Percentiles rank a stretch among this genome's conserved stretches.
Conservation (phyloP, 2,329 filamentous ascomycete genomes). For the Neoascochyta sp. region DNA sequence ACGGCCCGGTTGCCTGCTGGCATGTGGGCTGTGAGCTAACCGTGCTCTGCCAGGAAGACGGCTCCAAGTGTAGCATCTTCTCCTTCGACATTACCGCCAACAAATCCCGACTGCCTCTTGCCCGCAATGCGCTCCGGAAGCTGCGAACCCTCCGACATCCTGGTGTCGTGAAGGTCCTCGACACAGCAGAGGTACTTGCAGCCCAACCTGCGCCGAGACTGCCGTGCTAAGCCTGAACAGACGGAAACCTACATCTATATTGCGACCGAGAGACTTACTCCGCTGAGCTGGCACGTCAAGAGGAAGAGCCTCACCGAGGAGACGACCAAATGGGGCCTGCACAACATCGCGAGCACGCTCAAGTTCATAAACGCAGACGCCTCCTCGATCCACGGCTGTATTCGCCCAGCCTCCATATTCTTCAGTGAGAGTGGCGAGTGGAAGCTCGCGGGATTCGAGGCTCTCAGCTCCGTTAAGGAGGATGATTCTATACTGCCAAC, state of each 20-base stretch:
- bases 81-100: conserved; percentile 86
- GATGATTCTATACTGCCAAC: conserved; percentile 91
- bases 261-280: conserved; percentile 84
- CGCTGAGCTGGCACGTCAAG: conserved; percentile 85
- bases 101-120: conserved; percentile 75
- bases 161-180: conserved; percentile 87
- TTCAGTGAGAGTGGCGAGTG: conserved; percentile 96
- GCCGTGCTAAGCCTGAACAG: conserved; percentile 44
- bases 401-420: conserved; percentile 83
- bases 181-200: conserved; percentile 76
- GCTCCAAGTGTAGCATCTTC: conserved; percentile 93
- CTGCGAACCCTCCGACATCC: conserved; percentile 89
- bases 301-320: conserved; percentile 83
- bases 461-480: conserved; percentile 91
- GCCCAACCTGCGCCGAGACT: background rate
- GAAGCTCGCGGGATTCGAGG: conserved; percentile 92
- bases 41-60: conserved; percentile 66
- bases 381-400: conserved; percentile 80
- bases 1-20: conserved; percentile 29
- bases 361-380: conserved; percentile 97
- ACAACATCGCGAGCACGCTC: conserved; percentile 83
- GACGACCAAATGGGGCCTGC: conserved; percentile 94
- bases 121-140: conserved; percentile 91
- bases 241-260: conserved; percentile 96
- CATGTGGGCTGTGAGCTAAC: conserved; percentile 18